These are phyloP conservation scores for Jatropha curcas DNA, from an alignment of 345 rosid genomes.

Conservation along the genomic window DNA sequence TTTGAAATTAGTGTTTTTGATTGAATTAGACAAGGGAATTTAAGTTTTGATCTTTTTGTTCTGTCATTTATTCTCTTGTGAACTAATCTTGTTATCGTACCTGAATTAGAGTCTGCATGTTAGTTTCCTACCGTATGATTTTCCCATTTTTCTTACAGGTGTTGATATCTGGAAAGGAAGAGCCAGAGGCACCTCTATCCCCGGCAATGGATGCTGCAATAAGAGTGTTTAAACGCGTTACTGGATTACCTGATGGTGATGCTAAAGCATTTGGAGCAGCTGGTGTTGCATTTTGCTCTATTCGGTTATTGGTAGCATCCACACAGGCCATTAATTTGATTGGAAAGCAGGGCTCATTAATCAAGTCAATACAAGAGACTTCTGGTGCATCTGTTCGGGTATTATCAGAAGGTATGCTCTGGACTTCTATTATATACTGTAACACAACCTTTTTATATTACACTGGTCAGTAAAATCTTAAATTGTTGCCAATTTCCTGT, in stretches of 20 bases:
- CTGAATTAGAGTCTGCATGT: neutral
- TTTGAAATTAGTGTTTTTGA: neutral
- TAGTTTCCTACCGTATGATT: neutral
- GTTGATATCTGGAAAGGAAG: conserved; percentile 57
- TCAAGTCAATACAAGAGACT: conserved; percentile 76
- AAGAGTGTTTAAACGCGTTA: conserved; percentile 52
- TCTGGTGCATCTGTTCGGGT: conserved; percentile 77
- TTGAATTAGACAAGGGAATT: neutral
- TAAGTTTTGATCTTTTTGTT: too few species aligned
- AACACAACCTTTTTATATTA: too few species aligned
- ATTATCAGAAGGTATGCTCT: conserved; percentile 57
- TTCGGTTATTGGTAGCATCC: conserved; percentile 70
- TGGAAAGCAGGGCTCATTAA: conserved; percentile 81
- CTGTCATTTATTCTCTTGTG: too few species aligned
- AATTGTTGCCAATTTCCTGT: neutral
- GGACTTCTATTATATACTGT: neutral
- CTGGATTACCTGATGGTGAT: conserved; percentile 41
- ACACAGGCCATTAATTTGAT: conserved; percentile 82
- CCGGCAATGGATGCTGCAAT: conserved; percentile 58
- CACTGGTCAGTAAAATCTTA: neutral
- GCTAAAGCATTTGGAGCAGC: conserved; percentile 28
- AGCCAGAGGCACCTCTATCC: conserved; percentile 46
- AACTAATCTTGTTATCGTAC: neutral
- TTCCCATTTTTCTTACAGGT: conserved; percentile 34
- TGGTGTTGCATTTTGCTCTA: conserved; percentile 51